Percentiles rank a stretch among this genome's conserved stretches.
phyloP scores from a whole-genome alignment of 306 rosid genomes.

The Mucuna pruriens region DNA sequence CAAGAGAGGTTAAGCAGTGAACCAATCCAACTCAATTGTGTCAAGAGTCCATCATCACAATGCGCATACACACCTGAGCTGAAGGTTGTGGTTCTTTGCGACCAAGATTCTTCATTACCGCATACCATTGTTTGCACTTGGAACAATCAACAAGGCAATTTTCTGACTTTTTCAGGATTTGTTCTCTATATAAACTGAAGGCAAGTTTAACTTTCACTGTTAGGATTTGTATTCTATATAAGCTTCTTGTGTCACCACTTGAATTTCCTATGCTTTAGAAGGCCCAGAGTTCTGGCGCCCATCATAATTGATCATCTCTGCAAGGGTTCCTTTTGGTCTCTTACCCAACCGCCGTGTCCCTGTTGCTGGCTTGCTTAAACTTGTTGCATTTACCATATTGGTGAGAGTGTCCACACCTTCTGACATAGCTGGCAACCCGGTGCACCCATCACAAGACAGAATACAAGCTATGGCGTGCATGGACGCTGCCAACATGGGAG shows the following conservation, averaged over 20 bases:
- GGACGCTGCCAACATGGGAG: constrained; percentile 65
- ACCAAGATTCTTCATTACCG: neutral
- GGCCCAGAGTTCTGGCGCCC: constrained; percentile 23
- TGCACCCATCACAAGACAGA: constrained; percentile 71
- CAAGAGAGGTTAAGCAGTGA: neutral
- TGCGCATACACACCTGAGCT: neutral
- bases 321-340: constrained; percentile 37
- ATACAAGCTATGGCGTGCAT: constrained; percentile 61
- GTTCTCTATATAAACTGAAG: constrained; percentile 20
- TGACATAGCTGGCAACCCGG: constrained; percentile 42
- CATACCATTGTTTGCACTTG: neutral
- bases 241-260: too few relatives aligned
- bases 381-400: constrained; percentile 46
- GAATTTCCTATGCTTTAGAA: constrained; percentile 24
- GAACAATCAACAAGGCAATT: constrained; percentile 13
- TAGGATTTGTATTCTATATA: constrained; percentile 26
- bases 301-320: constrained; percentile 25
- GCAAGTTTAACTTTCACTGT: constrained; percentile 6
- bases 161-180: constrained; percentile 5
- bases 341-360: constrained; percentile 26
- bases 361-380: constrained; percentile 31
- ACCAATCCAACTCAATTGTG: neutral
- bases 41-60: neutral
- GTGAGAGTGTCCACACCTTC: constrained; percentile 49
- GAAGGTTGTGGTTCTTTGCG: neutral